phyloP scores from a whole-genome alignment of 257 asterid genomes.

The Nicotiana tabacum region DNA sequence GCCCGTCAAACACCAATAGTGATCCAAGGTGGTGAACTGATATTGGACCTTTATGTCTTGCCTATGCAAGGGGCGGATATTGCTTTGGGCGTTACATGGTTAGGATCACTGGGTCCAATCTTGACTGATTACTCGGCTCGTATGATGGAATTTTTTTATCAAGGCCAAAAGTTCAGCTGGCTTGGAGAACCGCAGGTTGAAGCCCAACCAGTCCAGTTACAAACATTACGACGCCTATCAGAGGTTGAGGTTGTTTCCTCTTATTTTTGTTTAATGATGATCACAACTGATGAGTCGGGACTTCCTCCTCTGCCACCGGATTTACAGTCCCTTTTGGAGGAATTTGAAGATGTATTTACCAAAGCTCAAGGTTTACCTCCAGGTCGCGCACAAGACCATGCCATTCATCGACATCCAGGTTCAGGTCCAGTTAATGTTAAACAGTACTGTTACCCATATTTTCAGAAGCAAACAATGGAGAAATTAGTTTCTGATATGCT shows the following conservation, averaged over 20 bases:
- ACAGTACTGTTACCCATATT: too few species aligned
- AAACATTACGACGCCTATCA: neutral
- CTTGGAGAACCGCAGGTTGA: neutral
- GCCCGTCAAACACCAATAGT: too few species aligned
- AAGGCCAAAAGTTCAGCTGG: neutral
- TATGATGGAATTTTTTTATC: neutral
- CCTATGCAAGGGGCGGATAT: too few species aligned
- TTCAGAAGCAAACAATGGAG: too few species aligned
- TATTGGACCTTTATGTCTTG: too few species aligned
- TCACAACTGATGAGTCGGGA: neutral
- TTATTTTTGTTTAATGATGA: neutral
- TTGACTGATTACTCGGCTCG: neutral
- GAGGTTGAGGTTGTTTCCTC: neutral
- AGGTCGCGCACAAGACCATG: neutral
- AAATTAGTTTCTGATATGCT: too few species aligned
- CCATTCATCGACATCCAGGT: too few species aligned
- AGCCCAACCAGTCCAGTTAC: neutral
- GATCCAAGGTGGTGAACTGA: too few species aligned
- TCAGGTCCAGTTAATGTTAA: too few species aligned
- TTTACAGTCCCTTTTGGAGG: neutral
- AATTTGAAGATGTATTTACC: neutral
- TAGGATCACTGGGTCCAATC: neutral
- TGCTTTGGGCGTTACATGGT: neutral
- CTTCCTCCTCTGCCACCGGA: neutral
- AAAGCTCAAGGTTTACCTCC: neutral